These are phyloP conservation scores for Elongisporangium undulatum DNA, from an alignment of 352 stramenopile genomes.

Conservation along the genomic window DNA sequence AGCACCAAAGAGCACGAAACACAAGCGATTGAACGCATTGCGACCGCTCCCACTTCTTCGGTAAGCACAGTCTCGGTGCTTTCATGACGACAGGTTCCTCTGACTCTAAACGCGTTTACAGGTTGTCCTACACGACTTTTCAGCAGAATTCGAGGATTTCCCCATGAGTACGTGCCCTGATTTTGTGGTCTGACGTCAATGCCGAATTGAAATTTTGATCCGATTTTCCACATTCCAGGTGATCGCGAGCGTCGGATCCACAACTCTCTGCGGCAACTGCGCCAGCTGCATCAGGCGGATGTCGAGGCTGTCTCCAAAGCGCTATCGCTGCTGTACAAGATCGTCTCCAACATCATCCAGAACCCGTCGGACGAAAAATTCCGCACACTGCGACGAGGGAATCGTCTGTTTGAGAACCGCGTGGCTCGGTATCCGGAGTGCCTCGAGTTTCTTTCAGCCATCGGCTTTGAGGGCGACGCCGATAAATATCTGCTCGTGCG, in stretches of 20 bases:
- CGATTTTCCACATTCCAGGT: slow-evolving; percentile 15
- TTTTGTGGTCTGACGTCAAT: neutral
- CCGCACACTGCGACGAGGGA: slow-evolving; percentile 60
- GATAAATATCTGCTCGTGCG: slow-evolving; percentile 50
- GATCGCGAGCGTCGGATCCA: slow-evolving; percentile 56
- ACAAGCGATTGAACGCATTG: neutral
- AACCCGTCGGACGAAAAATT: slow-evolving; percentile 54
- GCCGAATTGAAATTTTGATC: neutral
- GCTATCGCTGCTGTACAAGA: slow-evolving; percentile 48
- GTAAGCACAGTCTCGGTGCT: neutral
- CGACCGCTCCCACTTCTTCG: neutral
- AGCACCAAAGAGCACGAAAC: neutral
- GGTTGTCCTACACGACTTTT: neutral
- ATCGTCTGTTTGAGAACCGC: slow-evolving; percentile 47
- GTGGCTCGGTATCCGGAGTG: slow-evolving; percentile 47
- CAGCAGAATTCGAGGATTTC: slow-evolving; percentile 22
- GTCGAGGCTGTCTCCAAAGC: slow-evolving; percentile 21
- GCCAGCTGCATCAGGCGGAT: slow-evolving; percentile 22
- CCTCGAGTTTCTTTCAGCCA: slow-evolving; percentile 55
- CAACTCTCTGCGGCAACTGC: slow-evolving; percentile 30
- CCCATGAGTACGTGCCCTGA: slow-evolving; percentile 33
- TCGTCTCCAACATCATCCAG: slow-evolving; percentile 74
- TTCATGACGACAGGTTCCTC: neutral
- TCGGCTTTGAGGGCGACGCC: slow-evolving; percentile 63
- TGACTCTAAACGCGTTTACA: neutral